Evolutionary conservation across 352 stramenopile species (phyloP).

Genomic region (Globisporangium solare): DNA sequence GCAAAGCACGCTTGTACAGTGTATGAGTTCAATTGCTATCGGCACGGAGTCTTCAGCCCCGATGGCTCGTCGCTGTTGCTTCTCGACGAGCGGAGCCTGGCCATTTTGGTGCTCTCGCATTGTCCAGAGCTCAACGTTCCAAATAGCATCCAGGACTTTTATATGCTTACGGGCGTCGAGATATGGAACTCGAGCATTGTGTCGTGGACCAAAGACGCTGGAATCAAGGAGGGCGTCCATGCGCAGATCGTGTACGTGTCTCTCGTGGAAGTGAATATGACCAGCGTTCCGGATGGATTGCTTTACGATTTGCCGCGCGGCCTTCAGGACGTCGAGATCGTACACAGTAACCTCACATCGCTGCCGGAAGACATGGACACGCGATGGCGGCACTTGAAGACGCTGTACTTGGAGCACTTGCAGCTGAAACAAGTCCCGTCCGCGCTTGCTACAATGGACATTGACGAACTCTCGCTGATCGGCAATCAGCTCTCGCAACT

Average conservation of each 20-base stretch:
- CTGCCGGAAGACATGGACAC: constrained; percentile 18
- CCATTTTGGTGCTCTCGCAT: constrained; percentile 18
- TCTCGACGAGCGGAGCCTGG: constrained; percentile 15
- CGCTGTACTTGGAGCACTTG: constrained; percentile 22
- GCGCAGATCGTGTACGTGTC: constrained; percentile 15
- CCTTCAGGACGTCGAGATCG: constrained; percentile 22
- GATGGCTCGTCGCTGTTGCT: constrained; percentile 1
- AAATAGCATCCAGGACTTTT: constrained; percentile 12
- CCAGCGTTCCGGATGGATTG: constrained; percentile 7
- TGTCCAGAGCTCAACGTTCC: constrained; percentile 18
- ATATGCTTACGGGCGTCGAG: constrained; percentile 19
- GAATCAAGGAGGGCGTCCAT: constrained; percentile 7
- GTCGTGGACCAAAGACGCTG: constrained; percentile 11
- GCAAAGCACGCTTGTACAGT: constrained; percentile 18
- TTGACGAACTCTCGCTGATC: constrained; percentile 18
- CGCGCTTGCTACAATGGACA: constrained; percentile 7
- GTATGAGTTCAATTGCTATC: constrained; percentile 15
- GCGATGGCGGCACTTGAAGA: constrained; percentile 9
- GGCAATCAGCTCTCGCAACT: constrained; percentile 13
- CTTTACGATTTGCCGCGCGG: constrained; percentile 11
- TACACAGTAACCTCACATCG: constrained; percentile 14
- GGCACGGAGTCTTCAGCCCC: neutral
- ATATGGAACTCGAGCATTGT: constrained; percentile 22
- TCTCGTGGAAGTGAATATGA: constrained; percentile 18
- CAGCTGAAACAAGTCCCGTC: constrained; percentile 9